phyloP scores from a whole-genome alignment of 2,329 filamentous ascomycete species.

The Blastomyces silverae region DNA sequence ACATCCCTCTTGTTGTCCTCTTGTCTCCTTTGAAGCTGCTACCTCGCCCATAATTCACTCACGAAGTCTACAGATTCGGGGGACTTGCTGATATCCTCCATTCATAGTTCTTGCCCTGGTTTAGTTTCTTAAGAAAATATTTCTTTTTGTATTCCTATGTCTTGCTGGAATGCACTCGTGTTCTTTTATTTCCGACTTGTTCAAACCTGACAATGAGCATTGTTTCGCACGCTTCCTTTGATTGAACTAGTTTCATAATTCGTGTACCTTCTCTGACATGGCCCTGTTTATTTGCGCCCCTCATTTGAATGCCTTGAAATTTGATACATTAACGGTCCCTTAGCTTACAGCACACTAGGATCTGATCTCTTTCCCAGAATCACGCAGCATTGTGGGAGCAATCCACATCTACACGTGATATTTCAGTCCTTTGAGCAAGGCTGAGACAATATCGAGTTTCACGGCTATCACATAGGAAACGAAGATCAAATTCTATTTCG shows the following conservation, averaged over 20 bases:
- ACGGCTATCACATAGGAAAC: slow-evolving; percentile 5
- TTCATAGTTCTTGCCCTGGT: background rate
- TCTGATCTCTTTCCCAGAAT: background rate
- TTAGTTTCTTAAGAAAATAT: background rate
- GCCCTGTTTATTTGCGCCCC: background rate
- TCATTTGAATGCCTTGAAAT: background rate
- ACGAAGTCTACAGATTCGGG: background rate
- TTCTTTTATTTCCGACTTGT: background rate
- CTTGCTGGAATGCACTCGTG: background rate
- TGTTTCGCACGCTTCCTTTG: slow-evolving; percentile 1
- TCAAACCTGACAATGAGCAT: slow-evolving; percentile 1
- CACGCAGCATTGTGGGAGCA: background rate
- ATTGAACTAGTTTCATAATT: background rate
- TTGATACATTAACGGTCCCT: slow-evolving; percentile 1
- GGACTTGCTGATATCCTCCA: background rate
- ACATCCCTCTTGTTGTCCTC: too few species aligned
- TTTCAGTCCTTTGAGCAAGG: background rate
- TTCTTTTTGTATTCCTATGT: background rate
- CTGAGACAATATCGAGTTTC: slow-evolving; percentile 12
- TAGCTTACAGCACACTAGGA: background rate
- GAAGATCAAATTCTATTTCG: background rate
- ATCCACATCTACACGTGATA: slow-evolving; percentile 1
- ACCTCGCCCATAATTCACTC: background rate
- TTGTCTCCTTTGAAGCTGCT: background rate
- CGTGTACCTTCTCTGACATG: background rate